Evolutionary conservation across 306 rosid genomes (phyloP).

Genomic region (Cyclanthera cordifolia): DNA sequence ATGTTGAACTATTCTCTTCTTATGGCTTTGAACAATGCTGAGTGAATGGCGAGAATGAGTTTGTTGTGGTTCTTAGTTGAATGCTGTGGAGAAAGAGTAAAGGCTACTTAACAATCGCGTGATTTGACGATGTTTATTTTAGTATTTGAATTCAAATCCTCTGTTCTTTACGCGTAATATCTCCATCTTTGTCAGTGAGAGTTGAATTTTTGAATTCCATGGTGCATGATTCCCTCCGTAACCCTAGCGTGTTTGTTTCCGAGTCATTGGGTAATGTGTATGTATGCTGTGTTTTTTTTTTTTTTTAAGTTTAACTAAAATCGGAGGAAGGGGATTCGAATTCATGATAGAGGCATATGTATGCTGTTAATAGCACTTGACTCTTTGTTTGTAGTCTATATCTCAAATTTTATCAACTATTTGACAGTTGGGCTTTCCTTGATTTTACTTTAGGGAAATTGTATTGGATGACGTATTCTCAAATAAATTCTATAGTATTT

Average conservation of each 20-base stretch:
- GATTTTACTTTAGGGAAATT: no score
- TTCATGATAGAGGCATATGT: no score
- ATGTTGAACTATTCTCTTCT: neutral
- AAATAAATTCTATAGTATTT: no score
- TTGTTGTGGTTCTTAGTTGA: neutral
- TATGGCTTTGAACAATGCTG: neutral
- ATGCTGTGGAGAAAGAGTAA: neutral
- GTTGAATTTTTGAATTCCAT: slow-evolving; percentile 1
- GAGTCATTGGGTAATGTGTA: neutral
- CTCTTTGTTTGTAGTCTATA: neutral
- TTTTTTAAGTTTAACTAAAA: no score
- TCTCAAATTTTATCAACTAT: neutral
- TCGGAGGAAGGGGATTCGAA: no score
- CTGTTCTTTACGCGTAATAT: neutral
- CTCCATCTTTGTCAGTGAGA: neutral
- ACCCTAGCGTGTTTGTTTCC: neutral
- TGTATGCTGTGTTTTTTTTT: no score
- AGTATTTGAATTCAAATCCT: neutral
- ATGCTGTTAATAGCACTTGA: neutral
- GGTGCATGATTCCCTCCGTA: neutral
- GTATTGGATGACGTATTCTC: no score
- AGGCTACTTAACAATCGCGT: neutral
- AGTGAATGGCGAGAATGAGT: neutral
- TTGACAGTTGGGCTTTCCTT: neutral
- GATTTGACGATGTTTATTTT: neutral